phyloP scores from a whole-genome alignment of 2,329 filamentous ascomycete genomes.

The Colletotrichum spaethianum region DNA sequence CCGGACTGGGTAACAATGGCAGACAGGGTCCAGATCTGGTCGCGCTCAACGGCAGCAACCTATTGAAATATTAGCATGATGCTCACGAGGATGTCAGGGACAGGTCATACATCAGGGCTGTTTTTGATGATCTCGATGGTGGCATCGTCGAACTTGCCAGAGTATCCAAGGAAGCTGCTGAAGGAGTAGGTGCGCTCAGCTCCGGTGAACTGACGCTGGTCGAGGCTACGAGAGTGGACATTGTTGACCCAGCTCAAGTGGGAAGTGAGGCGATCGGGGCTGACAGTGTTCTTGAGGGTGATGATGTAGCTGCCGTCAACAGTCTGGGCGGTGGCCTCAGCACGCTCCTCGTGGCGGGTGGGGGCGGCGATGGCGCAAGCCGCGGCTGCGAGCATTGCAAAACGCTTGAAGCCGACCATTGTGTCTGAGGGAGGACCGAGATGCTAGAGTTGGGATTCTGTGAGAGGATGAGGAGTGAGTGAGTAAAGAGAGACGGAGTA shows the following conservation, averaged over 20 bases:
- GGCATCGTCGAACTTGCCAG: slow-evolving; percentile 58
- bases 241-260: slow-evolving; percentile 49
- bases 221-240: slow-evolving; percentile 51
- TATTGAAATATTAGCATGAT: slow-evolving; percentile 44
- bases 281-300: slow-evolving; percentile 57
- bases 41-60: slow-evolving; percentile 52
- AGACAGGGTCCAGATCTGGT: slow-evolving; percentile 47
- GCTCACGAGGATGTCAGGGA: rapidly evolving
- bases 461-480: slow-evolving; percentile 22
- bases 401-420: slow-evolving; percentile 42
- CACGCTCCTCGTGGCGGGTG: slow-evolving; percentile 16
- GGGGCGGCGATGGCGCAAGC: slow-evolving; percentile 38
- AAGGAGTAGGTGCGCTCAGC: slow-evolving; percentile 43
- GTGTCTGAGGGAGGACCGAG: slow-evolving; percentile 17
- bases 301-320: slow-evolving; percentile 61
- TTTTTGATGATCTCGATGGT: slow-evolving; percentile 57
- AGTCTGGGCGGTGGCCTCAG: slow-evolving; percentile 40
- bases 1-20: slow-evolving; percentile 50
- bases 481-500: background rate
- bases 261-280: slow-evolving; percentile 44
- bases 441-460: slow-evolving; percentile 24
- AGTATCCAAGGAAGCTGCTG: slow-evolving; percentile 58
- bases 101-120: slow-evolving; percentile 55
- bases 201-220: slow-evolving; percentile 47
- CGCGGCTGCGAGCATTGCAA: slow-evolving; percentile 41